A percentile compares a stretch with the other conserved stretches of the same genome.
phyloP scores from a whole-genome alignment of 306 rosid species.

The Aeschynomene evenia region DNA sequence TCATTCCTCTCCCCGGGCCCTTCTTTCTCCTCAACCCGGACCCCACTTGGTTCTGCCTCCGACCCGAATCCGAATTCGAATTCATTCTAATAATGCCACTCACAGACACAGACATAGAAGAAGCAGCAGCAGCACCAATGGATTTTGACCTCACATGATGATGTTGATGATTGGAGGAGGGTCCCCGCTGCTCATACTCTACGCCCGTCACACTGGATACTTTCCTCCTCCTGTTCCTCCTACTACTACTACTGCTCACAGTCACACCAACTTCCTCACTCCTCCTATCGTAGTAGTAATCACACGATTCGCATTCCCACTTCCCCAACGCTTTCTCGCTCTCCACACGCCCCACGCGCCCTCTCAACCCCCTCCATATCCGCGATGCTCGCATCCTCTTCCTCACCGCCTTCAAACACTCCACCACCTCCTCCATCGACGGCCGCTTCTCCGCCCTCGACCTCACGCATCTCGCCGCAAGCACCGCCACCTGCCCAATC shows the following conservation, averaged over 20 bases:
- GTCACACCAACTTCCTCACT: slow-evolving; percentile 41
- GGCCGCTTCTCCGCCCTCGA: slow-evolving; percentile 73
- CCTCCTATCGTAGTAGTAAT: slow-evolving; percentile 17
- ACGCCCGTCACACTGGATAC: slow-evolving; percentile 50
- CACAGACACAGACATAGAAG: too few relatives aligned
- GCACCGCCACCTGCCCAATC: slow-evolving; percentile 47
- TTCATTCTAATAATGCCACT: slow-evolving; percentile 17
- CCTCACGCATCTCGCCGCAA: slow-evolving; percentile 76
- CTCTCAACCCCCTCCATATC: slow-evolving; percentile 44
- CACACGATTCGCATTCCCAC: slow-evolving; percentile 33
- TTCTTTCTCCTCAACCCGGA: slow-evolving; percentile 25
- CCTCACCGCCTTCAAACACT: slow-evolving; percentile 39
- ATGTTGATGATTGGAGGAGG: not conserved
- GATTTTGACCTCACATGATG: slow-evolving; percentile 54
- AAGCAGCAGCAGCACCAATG: slow-evolving; percentile 33
- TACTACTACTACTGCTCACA: slow-evolving; percentile 29
- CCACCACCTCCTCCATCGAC: slow-evolving; percentile 72
- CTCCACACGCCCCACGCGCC: slow-evolving; percentile 54
- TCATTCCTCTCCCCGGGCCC: slow-evolving; percentile 21
- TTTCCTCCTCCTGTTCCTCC: slow-evolving; percentile 51
- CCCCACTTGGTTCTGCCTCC: not conserved
- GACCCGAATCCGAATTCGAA: not conserved
- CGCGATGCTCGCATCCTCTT: slow-evolving; percentile 43
- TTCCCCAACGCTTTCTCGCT: slow-evolving; percentile 1
- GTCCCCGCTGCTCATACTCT: slow-evolving; percentile 35